Evolutionary conservation across 495 filamentous ascomycete species (phyloP), one percentile per base, ranked within the genome.

Genomic region (Penicilliopsis zonata): DNA sequence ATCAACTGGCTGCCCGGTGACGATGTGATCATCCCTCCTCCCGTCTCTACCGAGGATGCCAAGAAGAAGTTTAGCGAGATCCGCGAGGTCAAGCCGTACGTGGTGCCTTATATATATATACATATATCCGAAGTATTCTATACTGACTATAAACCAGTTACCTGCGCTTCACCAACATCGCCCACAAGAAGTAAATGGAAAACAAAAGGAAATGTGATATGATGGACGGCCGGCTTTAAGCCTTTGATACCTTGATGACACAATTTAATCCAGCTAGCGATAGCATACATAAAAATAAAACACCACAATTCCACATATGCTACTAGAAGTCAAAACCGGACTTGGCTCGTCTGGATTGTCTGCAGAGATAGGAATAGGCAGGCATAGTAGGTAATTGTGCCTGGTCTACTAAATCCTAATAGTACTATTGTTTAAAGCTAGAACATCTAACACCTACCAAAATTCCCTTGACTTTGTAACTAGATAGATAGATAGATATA

Each of bases 11-110:
- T 55, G 35, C 57, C 57, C 16, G 76, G 76, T 14, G 70, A 77
- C 22, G 77, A 82, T 45, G 74, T 80, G 19, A 78, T 80, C 46
- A 69, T 81, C 15, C 77, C 77, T 13, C 73, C 75, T 12, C 57
- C 57, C 15, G 71, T 81, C 23, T 66, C 53, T 9, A 80, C 73
- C 9, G 65, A 65, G 40, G 76, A 76, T 45, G 76, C 76, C 20
- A 67, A 61, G 61, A 67, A 65, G 57, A 80, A 81, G 57, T 80
- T 80, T 55, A 72, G 72, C 18, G 58, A 75, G 35, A 63, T 81
- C 22, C 54, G 66, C 44, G 76, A 72, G 57, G 56, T 79, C 31
- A 81, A 75, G 67, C 72, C 74, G 44, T 78, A 57, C 46, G 53
- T 57, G 50, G 47, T 50, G 46, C 49, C n/a, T 27, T 27, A 4